Base-by-base conservation (phyloP, 169 alveolate genomes). In the Eimeria tenella region DNA sequence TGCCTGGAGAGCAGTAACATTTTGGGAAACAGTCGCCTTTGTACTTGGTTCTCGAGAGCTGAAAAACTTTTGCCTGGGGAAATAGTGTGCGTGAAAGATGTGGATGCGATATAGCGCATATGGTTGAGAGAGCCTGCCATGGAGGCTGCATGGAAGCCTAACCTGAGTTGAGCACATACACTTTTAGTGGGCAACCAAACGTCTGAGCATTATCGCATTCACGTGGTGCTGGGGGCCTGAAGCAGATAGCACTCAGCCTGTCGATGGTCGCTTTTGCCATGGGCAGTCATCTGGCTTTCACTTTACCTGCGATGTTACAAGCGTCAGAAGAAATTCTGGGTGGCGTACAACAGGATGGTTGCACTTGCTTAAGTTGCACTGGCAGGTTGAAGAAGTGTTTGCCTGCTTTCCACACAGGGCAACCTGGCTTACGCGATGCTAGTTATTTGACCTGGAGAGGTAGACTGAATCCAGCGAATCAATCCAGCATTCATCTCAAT, bases 391-490 rank as follows among this genome's bases (percentile, higher is more conserved):
- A 31, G 42, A 31, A 31, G 42, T 31, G 0, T 31, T 31, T 2
- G 4, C 42, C 42, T 31, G 42, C 42, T 31, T 31, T 31, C 42
- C 42, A 31, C 42, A 31, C 42, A 52, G 65, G 86, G 68, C 42
- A 50, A 17, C 50, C 7, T 68, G 23, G 73, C 92, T 84, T 73
- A 84, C 92, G 92, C 92, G 60, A 84, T 84, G 63, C 92, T 84
- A 49, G 63, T 84, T 60, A 84, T 84, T 84, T 84, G 92, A 49
- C 92, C 92, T 21, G 92, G 92, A 15, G 92, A 58, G 15, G 92
- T 60, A 11, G 92, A 84, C 79, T 84, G 92, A 63, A 84, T 84
- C 92, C 92, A 84, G 92, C 92, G 92, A 60, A 84, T 84, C 63
- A 84, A 63, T 3, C 92, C 92, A 52, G 92, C 92, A 62, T 84